Evolutionary conservation across 2,329 filamentous ascomycete species (phyloP).

Genomic region (Periconia sp.): DNA sequence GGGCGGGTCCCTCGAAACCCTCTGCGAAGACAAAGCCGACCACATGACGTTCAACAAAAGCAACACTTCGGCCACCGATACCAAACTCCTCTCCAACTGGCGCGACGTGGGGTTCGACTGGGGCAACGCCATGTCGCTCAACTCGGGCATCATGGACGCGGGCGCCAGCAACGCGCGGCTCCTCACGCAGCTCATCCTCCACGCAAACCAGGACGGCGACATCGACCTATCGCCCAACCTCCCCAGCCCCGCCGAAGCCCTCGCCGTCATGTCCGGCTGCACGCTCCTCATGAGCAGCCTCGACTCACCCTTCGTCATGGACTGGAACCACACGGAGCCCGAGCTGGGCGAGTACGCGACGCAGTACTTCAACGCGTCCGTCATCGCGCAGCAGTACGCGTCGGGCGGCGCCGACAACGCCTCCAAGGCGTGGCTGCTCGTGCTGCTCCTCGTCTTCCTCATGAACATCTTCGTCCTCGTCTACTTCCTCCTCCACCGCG

Average conservation of each 20-base stretch:
- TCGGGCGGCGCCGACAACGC: constrained; percentile 63
- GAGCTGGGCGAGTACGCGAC: constrained; percentile 50
- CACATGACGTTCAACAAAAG: constrained; percentile 57
- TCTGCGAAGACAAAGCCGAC: constrained; percentile 62
- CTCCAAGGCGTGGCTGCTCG: constrained; percentile 67
- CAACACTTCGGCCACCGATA: constrained; percentile 57
- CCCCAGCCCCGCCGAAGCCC: constrained; percentile 72
- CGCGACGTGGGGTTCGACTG: constrained; percentile 47
- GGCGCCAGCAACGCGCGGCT: constrained; percentile 49
- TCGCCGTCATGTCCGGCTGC: constrained; percentile 69
- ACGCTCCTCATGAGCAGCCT: constrained; percentile 65
- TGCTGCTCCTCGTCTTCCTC: constrained; percentile 66
- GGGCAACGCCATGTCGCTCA: constrained; percentile 47
- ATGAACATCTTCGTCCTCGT: constrained; percentile 67
- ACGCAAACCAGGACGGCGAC: constrained; percentile 15
- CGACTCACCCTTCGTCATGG: constrained; percentile 62
- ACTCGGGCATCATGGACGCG: constrained; percentile 46
- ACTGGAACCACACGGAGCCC: constrained; percentile 36
- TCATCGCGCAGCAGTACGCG: constrained; percentile 69
- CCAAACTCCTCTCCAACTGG: constrained; percentile 50
- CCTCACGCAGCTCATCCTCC: constrained; percentile 48
- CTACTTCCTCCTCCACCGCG: constrained; percentile 62
- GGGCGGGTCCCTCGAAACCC: constrained; percentile 61
- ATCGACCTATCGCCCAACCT: constrained; percentile 52
- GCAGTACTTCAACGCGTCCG: constrained; percentile 64